These are phyloP conservation scores for Dictyostelium purpureum DNA, from an alignment of 78 protist species.

Conservation along the genomic window DNA sequence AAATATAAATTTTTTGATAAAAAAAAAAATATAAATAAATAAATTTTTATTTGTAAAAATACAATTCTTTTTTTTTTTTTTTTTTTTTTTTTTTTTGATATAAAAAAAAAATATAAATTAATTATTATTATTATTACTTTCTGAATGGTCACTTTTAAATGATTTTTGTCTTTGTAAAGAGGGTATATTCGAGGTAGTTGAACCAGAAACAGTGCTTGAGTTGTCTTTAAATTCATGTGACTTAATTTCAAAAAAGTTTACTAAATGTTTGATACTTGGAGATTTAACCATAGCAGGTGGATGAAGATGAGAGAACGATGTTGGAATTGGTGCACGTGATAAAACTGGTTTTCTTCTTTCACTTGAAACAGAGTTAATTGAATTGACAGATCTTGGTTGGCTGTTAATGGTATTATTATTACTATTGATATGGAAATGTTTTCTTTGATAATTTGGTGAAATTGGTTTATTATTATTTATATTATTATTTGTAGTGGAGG, in stretches of 20 bases:
- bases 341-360: not conserved
- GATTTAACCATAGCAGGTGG: not conserved
- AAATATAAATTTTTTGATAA: too few relatives aligned
- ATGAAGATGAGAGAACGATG: not conserved
- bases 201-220: not conserved
- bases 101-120: too few relatives aligned
- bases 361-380: not conserved
- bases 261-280: slow-evolving; percentile 36
- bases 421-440: not conserved
- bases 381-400: not conserved
- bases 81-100: too few relatives aligned
- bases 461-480: slow-evolving; percentile 17
- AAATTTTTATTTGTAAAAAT: too few relatives aligned
- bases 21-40: too few relatives aligned
- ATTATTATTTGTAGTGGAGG: too few relatives aligned
- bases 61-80: too few relatives aligned
- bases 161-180: slow-evolving; percentile 39
- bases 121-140: too few relatives aligned
- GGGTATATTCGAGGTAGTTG: not conserved
- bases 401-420: too few relatives aligned
- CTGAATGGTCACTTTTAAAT: not conserved
- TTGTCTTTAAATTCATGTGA: not conserved
- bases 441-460: not conserved
- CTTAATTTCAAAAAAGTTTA: slow-evolving; percentile 25
- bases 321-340: slow-evolving; percentile 39